Evolutionary conservation across 2,329 filamentous ascomycete species (phyloP), one percentile per base, ranked within the genome.

Genomic region (Aspergillus fructus): DNA sequence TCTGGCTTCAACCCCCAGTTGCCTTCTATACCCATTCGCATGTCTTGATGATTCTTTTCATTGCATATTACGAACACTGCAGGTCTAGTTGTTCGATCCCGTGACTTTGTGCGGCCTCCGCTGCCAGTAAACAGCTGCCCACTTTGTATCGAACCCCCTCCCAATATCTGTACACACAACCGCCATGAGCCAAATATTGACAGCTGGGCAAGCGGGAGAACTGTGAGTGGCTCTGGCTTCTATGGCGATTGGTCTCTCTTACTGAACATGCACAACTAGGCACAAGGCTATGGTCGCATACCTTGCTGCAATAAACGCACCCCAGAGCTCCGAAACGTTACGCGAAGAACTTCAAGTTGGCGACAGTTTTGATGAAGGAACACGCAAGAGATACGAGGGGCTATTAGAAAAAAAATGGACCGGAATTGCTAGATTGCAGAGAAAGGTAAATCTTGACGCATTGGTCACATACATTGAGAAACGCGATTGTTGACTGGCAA

Each of bases 351-450:
- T 96, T 17, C 50, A 49, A 19, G 49, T 58, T n/a, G 59, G 52
- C 4, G 83, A 86, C 51, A 85, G 89, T 63, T 81, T 96, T 68
- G 91, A 96, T 71, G 82, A 89, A 61, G 83, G 85, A 17, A 96
- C 91, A 19, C 84, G 88, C 52, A 96, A 96, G 80, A 96, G 96
- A 78, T 97, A 97, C 78, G 92, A 96, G 76, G 90, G 90, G 2
- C 77, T 97, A 27, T 78, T 97, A 64, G 93, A 97, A 82, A 97
- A 96, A 84, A 97, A 97, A 81, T 97, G 93, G 93, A 97, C 93
- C 19, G 94, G 91, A 68, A 89, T 97, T 27, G 92, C 97, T 68
- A 85, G 93, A 60, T 76, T 97, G 74, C 93, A 97, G 78, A 97
- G 96, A 77, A 97, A 96, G 89, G 91, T 89, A 76, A 50, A 75